Percentiles rank a stretch among this genome's conserved stretches.
Conservation (phyloP, 2,329 filamentous ascomycete genomes). For the Cadophora malorum region DNA sequence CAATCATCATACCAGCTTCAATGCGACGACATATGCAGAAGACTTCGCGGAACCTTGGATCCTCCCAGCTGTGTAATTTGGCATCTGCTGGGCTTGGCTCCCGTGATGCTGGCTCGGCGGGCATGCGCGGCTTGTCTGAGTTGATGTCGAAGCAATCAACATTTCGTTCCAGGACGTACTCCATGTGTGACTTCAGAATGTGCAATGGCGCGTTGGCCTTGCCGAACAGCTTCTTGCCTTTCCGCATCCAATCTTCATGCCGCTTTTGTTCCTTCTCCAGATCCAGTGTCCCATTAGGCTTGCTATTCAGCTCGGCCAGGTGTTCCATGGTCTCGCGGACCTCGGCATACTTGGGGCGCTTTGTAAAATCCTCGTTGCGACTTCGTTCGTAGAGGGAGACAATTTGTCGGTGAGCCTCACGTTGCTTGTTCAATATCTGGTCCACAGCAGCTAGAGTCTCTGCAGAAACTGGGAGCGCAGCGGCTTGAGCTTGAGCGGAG, state of each 20-base stretch:
- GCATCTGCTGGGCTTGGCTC: constrained; percentile 70
- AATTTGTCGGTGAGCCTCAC: constrained; percentile 91
- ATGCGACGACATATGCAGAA: constrained; percentile 95
- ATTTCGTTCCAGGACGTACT: constrained; percentile 90
- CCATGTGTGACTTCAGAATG: constrained; percentile 93
- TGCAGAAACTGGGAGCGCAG: constrained; percentile 78
- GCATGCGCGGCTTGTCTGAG: constrained; percentile 82
- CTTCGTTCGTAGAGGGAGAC: constrained; percentile 80
- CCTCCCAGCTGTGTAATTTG: constrained; percentile 61
- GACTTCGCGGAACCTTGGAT: constrained; percentile 74
- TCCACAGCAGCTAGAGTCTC: constrained; percentile 85
- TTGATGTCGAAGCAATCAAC: constrained; percentile 88
- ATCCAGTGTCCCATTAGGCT: constrained; percentile 88
- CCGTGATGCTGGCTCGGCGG: constrained; percentile 89
- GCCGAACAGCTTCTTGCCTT: constrained; percentile 95
- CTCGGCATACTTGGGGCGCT: constrained; percentile 85
- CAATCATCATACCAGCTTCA: constrained; percentile 99
- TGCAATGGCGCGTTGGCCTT: constrained; percentile 97
- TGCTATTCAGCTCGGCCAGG: constrained; percentile 88
- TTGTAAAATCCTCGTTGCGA: constrained; percentile 74
- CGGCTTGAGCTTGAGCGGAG: constrained; percentile 76
- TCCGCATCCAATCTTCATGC: constrained; percentile 99
- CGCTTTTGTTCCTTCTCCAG: constrained; percentile 93
- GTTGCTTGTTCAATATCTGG: constrained; percentile 92
- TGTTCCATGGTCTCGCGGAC: constrained; percentile 90